A percentile compares a stretch with the other conserved stretches of the same genome.
These are phyloP conservation scores for Apiospora marii DNA, from an alignment of 2,329 filamentous ascomycete genomes.

Conservation along the genomic window DNA sequence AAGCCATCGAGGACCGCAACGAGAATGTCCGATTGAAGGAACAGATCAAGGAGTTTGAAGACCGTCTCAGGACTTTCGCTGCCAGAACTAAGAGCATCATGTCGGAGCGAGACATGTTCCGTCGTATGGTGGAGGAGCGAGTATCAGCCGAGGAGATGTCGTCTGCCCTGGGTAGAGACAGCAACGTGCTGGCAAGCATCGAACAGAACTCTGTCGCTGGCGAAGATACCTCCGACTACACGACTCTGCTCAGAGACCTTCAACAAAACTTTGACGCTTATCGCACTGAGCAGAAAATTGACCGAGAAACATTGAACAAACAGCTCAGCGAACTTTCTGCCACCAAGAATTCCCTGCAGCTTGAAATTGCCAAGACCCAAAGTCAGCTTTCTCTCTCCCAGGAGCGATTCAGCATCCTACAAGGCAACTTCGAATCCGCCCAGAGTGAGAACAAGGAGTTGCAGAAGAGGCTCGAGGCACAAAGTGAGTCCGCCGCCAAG, in stretches of 20 bases:
- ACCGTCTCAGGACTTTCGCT: conserved; percentile 83
- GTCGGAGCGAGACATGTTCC: conserved; percentile 96
- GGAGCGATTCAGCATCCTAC: conserved; percentile 88
- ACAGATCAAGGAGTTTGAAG: conserved; percentile 77
- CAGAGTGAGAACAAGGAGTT: conserved; percentile 87
- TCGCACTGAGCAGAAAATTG: conserved; percentile 82
- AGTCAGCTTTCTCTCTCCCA: conserved; percentile 84
- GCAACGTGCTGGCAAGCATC: conserved; percentile 65
- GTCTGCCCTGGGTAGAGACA: conserved; percentile 63
- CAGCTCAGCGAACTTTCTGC: conserved; percentile 83
- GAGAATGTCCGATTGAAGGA: conserved; percentile 78
- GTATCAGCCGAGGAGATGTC: conserved; percentile 70
- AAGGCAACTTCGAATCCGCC: conserved; percentile 84
- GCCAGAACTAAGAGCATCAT: conserved; percentile 91
- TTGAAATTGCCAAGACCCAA: conserved; percentile 79
- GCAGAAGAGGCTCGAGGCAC: conserved; percentile 78
- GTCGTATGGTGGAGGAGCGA: conserved; percentile 85
- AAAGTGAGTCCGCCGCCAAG: conserved; percentile 85
- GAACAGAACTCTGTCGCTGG: conserved; percentile 64
- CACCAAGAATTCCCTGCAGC: conserved; percentile 84
- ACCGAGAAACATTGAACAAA: conserved; percentile 82
- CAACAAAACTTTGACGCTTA: conserved; percentile 91
- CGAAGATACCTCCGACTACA: conserved; percentile 70
- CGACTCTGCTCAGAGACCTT: conserved; percentile 82
- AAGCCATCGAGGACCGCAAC: conserved; percentile 70